These are phyloP conservation scores for Silene conica DNA, from an alignment of 148 eudicot species.

Conservation along the genomic window DNA sequence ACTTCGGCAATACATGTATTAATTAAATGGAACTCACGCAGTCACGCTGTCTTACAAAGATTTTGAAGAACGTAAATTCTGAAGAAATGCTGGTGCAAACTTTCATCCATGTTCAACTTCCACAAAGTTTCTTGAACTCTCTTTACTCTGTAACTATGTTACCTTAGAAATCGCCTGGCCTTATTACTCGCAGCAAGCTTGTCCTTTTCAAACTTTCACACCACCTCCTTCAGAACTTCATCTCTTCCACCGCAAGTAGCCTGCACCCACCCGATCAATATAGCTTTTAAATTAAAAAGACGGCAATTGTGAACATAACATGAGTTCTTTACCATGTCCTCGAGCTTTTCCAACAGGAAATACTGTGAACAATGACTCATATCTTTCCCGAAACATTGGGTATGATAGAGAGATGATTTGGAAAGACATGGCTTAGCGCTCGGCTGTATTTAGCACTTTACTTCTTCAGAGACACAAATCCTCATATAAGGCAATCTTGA, in stretches of 20 bases:
- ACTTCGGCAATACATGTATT: background rate
- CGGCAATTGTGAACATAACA: no score
- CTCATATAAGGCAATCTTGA: no score
- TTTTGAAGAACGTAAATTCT: background rate
- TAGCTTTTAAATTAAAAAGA: background rate
- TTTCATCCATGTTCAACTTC: background rate
- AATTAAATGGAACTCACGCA: background rate
- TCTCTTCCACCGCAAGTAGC: slow-evolving; percentile 2
- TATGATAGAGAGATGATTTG: no score
- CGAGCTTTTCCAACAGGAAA: no score
- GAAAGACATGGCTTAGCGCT: no score
- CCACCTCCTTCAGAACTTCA: slow-evolving; percentile 12
- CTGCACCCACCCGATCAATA: slow-evolving; percentile 3
- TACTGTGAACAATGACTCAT: no score
- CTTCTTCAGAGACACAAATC: no score
- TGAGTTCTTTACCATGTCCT: no score
- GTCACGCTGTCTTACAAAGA: slow-evolving; percentile 4
- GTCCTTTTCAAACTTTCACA: background rate
- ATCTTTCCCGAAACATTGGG: no score
- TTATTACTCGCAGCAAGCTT: background rate
- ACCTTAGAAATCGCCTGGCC: background rate
- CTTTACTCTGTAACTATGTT: background rate
- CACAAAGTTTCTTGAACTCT: slow-evolving; percentile 1
- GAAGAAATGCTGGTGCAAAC: slow-evolving; percentile 10
- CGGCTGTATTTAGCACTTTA: no score